Base-by-base conservation (phyloP, 331 rosid genomes). In the Pyrus hybrid region DNA sequence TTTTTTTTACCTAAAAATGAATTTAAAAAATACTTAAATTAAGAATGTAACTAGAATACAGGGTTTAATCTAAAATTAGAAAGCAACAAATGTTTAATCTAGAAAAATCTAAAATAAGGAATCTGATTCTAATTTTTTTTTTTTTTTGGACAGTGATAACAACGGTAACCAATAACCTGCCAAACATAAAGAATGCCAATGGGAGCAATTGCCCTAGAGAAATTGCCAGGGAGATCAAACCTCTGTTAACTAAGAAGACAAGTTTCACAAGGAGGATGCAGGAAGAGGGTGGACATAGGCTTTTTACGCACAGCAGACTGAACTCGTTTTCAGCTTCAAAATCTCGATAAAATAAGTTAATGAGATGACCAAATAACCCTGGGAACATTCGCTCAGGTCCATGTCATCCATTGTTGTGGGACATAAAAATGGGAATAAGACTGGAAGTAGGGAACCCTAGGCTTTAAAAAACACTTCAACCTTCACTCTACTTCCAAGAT, bases 291-390 rank as follows among this genome's bases (percentile, higher is more conserved):
- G 37, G 37, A 2, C 37, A 6, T 33, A 33, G 37, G 5, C 32
- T 30, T 30, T 30, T 30, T 30, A 30, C 33, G 33, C 33, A 28
- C 29, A 30, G 6, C 33, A 30, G 33, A 5, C 33, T 30, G 33
- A 30, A 30, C 33, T 30, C 5, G 77, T 63, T 69, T 64, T 70
- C 70, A 75, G 67, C 54, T 70, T 70, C 61, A 26, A 70, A 30
- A 64, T 78, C 53, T 78, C 29, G 63, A 66, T 30, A 30, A 30
- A 61, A 68, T 35, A 37, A 26, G 28, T 25, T 35, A 21, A 0
- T 0, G 3, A 20, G 71, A 56, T 75, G 74, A 75, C 80, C 60
- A 66, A 70, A 29, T 78, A 17, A 8, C 74, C 77, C 26, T 21
- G 20, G 25, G 29, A 43, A 79, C 60, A 23, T 72, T 58, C 67